Base-by-base conservation (phyloP, 352 stramenopile genomes). In the Pythium sukuiense region DNA sequence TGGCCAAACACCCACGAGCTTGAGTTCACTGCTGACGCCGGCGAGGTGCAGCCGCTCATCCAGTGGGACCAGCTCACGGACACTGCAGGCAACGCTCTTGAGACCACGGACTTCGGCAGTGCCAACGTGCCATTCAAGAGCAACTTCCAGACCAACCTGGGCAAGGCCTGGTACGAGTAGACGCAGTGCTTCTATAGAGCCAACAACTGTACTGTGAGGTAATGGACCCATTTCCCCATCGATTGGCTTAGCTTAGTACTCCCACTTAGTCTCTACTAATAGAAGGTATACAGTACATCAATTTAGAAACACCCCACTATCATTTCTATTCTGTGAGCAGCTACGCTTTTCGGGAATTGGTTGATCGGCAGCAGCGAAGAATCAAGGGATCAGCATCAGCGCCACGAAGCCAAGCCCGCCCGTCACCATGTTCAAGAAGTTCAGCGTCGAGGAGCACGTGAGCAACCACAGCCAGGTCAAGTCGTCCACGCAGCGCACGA, bases 391-490 rank as follows among this genome's bases (percentile, higher is more conserved):
- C 9, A 11, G 2, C 16, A 27, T 39, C 14, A 56, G 32, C 32
- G 8, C 32, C 32, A 35, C 5, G 32, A 5, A 35, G 32, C 32
- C 5, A 5, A 35, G 32, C 32, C 5, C 32, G 20, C 48, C 24
- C 8, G 32, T 14, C 61, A 60, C 32, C 12, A 95, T 99, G 94
- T 99, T 99, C 77, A 98, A 98, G 83, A 91, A 87, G 66, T 99
- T 99, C 71, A 94, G 90, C 39, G 80, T 95, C 56, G 89, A 93
- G 9, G 93, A 98, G 70, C 92, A 98, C 80, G 83, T 99, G 68
- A 98, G 90, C 53, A 89, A 79, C 45, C 98, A 93, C 72, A 98
- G 96, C 70, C 97, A 99, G 81, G 90, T 99, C 55, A 99, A 99
- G 81, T 95, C 93, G 39, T 99, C 94, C 59, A 94, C 99, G 53